Percentiles rank a stretch among this genome's conserved stretches.
Evolutionary conservation across 208 protist genomes (phyloP).

Genomic region (Trypanosoma platydactyli): DNA sequence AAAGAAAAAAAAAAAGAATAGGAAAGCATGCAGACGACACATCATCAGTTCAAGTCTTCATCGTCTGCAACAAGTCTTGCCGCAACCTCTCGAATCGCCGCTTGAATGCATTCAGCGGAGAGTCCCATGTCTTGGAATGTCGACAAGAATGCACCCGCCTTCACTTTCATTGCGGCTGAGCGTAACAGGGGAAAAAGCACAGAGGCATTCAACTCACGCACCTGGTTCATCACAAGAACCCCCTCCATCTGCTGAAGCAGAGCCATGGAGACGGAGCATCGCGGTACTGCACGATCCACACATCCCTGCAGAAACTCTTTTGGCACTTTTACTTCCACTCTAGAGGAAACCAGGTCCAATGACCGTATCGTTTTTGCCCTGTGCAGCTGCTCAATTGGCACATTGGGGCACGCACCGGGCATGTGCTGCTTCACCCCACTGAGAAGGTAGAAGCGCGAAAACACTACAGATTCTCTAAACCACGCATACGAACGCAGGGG

Average conservation of each 20-base stretch:
- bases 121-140: conserved; percentile 76
- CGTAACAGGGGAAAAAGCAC: conserved; percentile 76
- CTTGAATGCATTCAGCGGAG: conserved; percentile 43
- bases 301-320: conserved; percentile 29
- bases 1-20: conserved; percentile 15
- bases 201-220: conserved; percentile 53
- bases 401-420: conserved; percentile 51
- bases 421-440: conserved; percentile 51
- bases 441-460: conserved; percentile 53
- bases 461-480: conserved; percentile 45
- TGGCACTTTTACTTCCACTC: conserved; percentile 21
- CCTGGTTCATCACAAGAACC: conserved; percentile 79
- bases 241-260: conserved; percentile 59
- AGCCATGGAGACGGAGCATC: conserved; percentile 40
- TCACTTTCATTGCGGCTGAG: conserved; percentile 80
- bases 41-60: conserved; percentile 26
- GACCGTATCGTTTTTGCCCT: conserved; percentile 28
- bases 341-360: conserved; percentile 10
- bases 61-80: conserved; percentile 49
- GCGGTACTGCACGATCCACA: conserved; percentile 21
- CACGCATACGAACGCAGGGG: conserved; percentile 71
- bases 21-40: conserved; percentile 21
- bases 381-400: conserved; percentile 54
- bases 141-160: conserved; percentile 74
- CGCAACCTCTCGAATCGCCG: conserved; percentile 67